Base-by-base conservation (phyloP, 345 rosid genomes). In the Rhodamnia argentea region DNA sequence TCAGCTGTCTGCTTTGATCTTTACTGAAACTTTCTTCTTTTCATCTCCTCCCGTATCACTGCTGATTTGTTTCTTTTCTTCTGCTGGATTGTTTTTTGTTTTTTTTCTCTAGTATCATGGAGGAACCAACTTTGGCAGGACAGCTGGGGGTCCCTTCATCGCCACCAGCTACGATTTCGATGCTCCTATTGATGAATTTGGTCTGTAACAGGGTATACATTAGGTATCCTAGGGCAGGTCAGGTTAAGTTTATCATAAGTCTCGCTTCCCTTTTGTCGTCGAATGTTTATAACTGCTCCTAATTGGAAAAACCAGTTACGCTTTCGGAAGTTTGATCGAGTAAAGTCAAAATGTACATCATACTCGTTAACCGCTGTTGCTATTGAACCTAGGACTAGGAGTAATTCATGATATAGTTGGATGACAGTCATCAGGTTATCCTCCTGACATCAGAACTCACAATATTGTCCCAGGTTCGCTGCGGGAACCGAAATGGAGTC, bases 401-500 rank as follows among this genome's bases (percentile, higher is more conserved):
- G 47, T 32, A 32, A 70, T 32, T 62, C 22, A 14, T 29, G 37
- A 62, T 62, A 62, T 62, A 62, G 75, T 7, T 29, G 37, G 75
- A 62, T 62, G 42, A 3, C 42, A 62, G 4, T 62, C 22, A 62
- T 16, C 75, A 62, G 75, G 75, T 62, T 62, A 16, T 62, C 75
- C 27, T 14, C 75, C 42, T 62, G 40, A 62, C 75, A 62, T 62
- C 75, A 7, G 40, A 42, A 81, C 44, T 82, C 55, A 52, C 74
- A 10, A 42, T 57, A 13, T 58, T 23, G 51, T 32, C 51, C n/a
- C 70, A 92, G 93, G 93, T 23, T 74, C 88, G 70, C 74, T 87
- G n/a, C 88, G 90, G 26, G 91, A 92, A 84, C 94, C 94, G 2
- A 92, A 91, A 90, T 92, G 91, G 90, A 91, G 92, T 14, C 94